phyloP scores from a whole-genome alignment of 202 grass and related monocot genomes.

The Hordeum pubiflorum region DNA sequence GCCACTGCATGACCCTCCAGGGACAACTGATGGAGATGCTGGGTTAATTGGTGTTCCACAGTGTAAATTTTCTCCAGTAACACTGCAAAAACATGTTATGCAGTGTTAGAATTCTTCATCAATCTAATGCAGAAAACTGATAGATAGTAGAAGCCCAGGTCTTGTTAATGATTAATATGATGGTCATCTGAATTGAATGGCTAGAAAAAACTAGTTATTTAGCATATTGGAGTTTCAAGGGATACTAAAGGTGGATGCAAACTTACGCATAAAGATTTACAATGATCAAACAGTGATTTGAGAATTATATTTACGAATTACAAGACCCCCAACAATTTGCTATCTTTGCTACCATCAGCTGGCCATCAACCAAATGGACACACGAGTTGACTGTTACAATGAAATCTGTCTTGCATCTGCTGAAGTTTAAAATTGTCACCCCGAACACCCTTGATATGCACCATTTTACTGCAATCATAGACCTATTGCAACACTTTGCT shows the following conservation, averaged over 20 bases:
- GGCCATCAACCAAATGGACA: neutral
- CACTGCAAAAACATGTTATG: slow-evolving; percentile 45
- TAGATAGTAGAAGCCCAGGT: neutral
- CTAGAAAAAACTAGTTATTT: slow-evolving; percentile 7
- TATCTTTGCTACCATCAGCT: neutral
- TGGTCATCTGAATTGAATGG: neutral
- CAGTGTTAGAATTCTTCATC: neutral
- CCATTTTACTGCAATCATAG: neutral
- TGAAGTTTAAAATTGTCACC: neutral
- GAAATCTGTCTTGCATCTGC: neutral
- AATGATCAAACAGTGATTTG: slow-evolving; percentile 3
- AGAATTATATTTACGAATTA: neutral
- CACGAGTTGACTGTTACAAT: neutral
- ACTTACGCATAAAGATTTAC: neutral
- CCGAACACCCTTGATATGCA: neutral
- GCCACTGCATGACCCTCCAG: slow-evolving; percentile 91
- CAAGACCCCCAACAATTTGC: neutral
- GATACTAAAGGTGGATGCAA: neutral
- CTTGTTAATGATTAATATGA: neutral
- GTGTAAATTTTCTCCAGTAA: slow-evolving; percentile 88
- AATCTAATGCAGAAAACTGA: neutral
- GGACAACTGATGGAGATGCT: slow-evolving; percentile 45
- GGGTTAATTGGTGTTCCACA: slow-evolving; percentile 63
- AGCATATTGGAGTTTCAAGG: neutral
- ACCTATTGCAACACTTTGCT: neutral